Percentiles rank a stretch among this genome's conserved stretches.
Evolutionary conservation across 371 early-diverging fungal species (phyloP).

Genomic region (Zopfochytrium polystomum): DNA sequence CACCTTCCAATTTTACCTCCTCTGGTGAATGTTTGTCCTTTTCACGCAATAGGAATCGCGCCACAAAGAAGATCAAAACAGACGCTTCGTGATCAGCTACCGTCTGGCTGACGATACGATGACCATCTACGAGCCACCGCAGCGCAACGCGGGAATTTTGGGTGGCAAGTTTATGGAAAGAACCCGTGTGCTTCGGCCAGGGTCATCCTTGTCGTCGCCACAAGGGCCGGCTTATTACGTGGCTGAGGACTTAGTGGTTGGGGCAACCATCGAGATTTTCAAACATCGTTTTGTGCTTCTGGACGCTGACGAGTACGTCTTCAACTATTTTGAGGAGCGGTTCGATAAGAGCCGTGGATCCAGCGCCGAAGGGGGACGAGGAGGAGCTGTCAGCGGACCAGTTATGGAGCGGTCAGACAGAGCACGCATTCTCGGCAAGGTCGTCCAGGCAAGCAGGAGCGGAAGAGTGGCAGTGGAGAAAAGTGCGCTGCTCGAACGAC

Average conservation of each 20-base stretch:
- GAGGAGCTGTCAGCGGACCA: no score
- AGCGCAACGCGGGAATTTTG: conserved; percentile 52
- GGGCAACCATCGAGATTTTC: conserved; percentile 42
- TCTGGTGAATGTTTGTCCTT: background rate
- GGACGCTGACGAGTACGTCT: conserved; percentile 60
- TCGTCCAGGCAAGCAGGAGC: no score
- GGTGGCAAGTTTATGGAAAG: conserved; percentile 62
- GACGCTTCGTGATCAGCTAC: conserved; percentile 55
- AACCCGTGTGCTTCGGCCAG: conserved; percentile 48
- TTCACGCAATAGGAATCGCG: conserved; percentile 44
- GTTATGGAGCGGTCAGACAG: no score
- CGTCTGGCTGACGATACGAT: conserved; percentile 55
- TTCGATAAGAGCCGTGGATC: conserved; percentile 5
- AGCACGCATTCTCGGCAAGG: no score
- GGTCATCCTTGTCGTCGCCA: conserved; percentile 40
- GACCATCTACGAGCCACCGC: conserved; percentile 57
- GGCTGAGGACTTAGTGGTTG: conserved; percentile 45
- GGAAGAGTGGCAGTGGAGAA: no score
- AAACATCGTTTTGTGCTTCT: conserved; percentile 47
- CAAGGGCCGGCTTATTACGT: conserved; percentile 48
- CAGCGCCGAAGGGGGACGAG: conserved; percentile 8
- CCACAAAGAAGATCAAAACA: conserved; percentile 51
- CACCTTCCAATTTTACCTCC: background rate
- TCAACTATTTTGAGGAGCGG: conserved; percentile 39
- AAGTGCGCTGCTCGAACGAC: no score